Conservation (phyloP, 2,329 filamentous ascomycete species). For the Fusarium camptoceras region DNA sequence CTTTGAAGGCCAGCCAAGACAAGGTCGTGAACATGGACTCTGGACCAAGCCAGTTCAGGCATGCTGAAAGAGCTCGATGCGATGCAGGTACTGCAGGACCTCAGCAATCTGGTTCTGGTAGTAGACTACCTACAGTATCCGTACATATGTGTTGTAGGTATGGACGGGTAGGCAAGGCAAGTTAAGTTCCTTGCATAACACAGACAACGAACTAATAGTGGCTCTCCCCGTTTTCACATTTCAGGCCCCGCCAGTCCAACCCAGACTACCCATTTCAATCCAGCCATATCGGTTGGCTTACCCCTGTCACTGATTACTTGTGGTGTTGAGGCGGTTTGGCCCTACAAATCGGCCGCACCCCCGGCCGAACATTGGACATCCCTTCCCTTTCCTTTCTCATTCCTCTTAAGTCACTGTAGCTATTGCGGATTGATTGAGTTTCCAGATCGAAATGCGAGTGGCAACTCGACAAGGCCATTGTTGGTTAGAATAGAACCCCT, state of each 20-base stretch:
- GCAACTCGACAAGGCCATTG: constrained; percentile 2
- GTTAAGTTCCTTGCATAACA: constrained; percentile 36
- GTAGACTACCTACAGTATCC: background rate
- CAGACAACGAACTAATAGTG: constrained; percentile 8
- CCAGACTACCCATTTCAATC: constrained; percentile 9
- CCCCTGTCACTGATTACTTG: constrained; percentile 19
- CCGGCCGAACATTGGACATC: background rate
- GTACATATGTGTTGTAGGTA: constrained; percentile 16
- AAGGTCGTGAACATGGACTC: constrained; percentile 6
- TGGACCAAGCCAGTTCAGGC: background rate
- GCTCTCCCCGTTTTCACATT: constrained; percentile 6
- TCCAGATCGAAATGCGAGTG: constrained; percentile 5
- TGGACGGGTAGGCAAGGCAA: constrained; percentile 33
- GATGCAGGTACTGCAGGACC: constrained; percentile 13
- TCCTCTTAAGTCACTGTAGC: background rate
- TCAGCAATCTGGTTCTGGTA: background rate
- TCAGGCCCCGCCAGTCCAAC: constrained; percentile 16
- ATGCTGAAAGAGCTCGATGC: constrained; percentile 5
- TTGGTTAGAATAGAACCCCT: background rate
- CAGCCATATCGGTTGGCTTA: constrained; percentile 26
- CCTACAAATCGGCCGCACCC: constrained; percentile 10
- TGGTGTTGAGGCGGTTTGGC: constrained; percentile 20
- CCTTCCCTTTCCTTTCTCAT: background rate
- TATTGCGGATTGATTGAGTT: background rate
- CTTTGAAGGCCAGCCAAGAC: constrained; percentile 20